These are phyloP conservation scores for Fusarium stilboides DNA, from an alignment of 2,329 filamentous ascomycete genomes.

Conservation along the genomic window DNA sequence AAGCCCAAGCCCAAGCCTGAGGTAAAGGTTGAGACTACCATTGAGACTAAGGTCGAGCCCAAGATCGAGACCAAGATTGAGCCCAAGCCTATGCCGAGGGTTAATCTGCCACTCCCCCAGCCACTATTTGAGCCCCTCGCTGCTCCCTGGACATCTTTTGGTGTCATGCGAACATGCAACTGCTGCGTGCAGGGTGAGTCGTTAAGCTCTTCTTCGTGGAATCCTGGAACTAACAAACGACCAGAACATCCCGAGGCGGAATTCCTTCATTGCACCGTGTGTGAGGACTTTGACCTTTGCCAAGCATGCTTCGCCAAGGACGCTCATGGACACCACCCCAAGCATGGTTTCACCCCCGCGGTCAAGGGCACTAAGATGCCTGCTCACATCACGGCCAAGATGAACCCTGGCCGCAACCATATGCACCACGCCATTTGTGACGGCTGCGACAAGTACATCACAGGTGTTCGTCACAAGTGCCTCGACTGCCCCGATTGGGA, in stretches of 20 bases:
- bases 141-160: constrained; percentile 42
- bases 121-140: constrained; percentile 41
- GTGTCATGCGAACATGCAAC: constrained; percentile 77
- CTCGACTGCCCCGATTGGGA: constrained; percentile 98
- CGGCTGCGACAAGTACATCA: constrained; percentile 90
- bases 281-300: constrained; percentile 95
- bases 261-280: constrained; percentile 88
- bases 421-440: constrained; percentile 93
- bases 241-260: constrained; percentile 80
- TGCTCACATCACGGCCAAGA: constrained; percentile 74
- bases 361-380: constrained; percentile 74
- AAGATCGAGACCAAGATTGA: constrained; percentile 42
- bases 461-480: constrained; percentile 95
- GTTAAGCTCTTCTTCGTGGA: background rate
- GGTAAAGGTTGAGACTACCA: constrained; percentile 44
- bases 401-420: constrained; percentile 84
- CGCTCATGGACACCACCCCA: constrained; percentile 91
- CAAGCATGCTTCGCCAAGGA: constrained; percentile 81
- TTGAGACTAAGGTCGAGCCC: constrained; percentile 40
- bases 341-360: constrained; percentile 82
- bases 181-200: constrained; percentile 66
- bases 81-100: constrained; percentile 13
- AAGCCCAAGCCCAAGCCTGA: constrained; percentile 49
- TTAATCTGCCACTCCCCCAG: constrained; percentile 38
- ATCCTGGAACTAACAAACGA: constrained; percentile 25